phyloP scores from a whole-genome alignment of 2,329 filamentous ascomycete genomes.

The Fusarium veterinarium region DNA sequence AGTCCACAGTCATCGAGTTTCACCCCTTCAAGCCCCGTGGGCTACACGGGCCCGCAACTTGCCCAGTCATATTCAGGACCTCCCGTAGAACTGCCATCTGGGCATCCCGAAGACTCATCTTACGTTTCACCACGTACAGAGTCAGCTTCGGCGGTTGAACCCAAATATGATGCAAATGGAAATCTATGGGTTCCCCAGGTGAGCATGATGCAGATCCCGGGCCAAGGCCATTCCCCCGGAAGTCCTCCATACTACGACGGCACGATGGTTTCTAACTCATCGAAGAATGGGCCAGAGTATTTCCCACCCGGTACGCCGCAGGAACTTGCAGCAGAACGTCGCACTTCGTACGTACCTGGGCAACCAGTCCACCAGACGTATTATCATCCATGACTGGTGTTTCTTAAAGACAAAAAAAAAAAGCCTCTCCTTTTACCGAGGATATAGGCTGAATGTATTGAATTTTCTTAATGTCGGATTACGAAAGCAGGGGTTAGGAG shows the following conservation, averaged over 20 bases:
- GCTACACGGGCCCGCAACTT: constrained; percentile 30
- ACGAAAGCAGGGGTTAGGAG: constrained; percentile 24
- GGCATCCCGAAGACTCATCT: constrained; percentile 17
- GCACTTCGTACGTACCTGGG: constrained; percentile 12
- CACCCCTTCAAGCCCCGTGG: constrained; percentile 32
- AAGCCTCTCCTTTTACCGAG: neutral
- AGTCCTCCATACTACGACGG: constrained; percentile 35
- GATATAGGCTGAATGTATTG: constrained; percentile 3
- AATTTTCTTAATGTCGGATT: constrained; percentile 12
- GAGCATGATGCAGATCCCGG: constrained; percentile 46
- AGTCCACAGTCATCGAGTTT: constrained; percentile 43
- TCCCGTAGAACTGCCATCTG: constrained; percentile 46
- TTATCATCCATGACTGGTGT: constrained; percentile 38
- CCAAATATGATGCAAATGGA: constrained; percentile 48
- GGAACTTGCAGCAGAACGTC: constrained; percentile 40
- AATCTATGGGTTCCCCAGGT: constrained; percentile 51
- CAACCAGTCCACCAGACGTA: constrained; percentile 40
- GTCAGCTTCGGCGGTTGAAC: constrained; percentile 26
- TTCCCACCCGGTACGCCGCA: constrained; percentile 38
- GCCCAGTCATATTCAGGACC: constrained; percentile 39
- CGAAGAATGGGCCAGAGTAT: constrained; percentile 35
- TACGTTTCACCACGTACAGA: constrained; percentile 31
- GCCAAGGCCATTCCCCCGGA: constrained; percentile 34
- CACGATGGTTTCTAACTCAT: constrained; percentile 20
- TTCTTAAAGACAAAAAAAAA: neutral